Conservation (phyloP, 192 early-diverging fungal genomes). For the Funneliformis geosporum region DNA sequence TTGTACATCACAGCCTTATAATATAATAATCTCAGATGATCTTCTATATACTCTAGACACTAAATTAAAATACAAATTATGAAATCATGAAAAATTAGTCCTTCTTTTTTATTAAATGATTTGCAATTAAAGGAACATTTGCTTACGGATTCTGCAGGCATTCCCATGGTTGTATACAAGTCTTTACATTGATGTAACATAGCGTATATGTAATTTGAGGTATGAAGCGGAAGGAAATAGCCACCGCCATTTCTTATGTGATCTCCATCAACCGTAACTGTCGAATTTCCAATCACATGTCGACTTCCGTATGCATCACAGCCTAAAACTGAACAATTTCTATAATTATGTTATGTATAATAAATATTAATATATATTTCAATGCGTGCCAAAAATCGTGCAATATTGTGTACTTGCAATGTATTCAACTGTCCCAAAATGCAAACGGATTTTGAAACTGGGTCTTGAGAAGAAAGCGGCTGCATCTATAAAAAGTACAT, state of each 20-base stretch:
- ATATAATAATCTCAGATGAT: conserved; percentile 47
- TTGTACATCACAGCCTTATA: conserved; percentile 27
- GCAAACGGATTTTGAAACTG: conserved; percentile 1
- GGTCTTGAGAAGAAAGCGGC: conserved; percentile 24
- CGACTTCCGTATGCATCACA: conserved; percentile 28
- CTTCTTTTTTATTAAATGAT: too few species aligned
- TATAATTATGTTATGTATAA: not conserved
- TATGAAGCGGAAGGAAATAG: conserved; percentile 34
- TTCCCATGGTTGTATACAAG: conserved; percentile 35
- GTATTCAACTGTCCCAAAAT: conserved; percentile 26
- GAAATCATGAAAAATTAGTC: not conserved
- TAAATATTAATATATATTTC: not conserved
- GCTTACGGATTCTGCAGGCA: conserved; percentile 49
- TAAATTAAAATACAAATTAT: conserved; percentile 14
- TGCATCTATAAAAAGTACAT: conserved; percentile 26
- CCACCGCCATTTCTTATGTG: conserved; percentile 5
- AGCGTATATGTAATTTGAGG: conserved; percentile 35
- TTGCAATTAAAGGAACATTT: not conserved
- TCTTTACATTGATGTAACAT: conserved; percentile 23
- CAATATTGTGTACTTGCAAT: conserved; percentile 17
- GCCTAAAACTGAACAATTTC: conserved; percentile 24
- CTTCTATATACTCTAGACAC: conserved; percentile 52
- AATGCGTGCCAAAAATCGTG: not conserved
- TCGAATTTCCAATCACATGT: not conserved
- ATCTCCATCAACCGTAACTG: conserved; percentile 10